Conservation (phyloP, 192 early-diverging fungal genomes). For the Podochytrium sp. region DNA sequence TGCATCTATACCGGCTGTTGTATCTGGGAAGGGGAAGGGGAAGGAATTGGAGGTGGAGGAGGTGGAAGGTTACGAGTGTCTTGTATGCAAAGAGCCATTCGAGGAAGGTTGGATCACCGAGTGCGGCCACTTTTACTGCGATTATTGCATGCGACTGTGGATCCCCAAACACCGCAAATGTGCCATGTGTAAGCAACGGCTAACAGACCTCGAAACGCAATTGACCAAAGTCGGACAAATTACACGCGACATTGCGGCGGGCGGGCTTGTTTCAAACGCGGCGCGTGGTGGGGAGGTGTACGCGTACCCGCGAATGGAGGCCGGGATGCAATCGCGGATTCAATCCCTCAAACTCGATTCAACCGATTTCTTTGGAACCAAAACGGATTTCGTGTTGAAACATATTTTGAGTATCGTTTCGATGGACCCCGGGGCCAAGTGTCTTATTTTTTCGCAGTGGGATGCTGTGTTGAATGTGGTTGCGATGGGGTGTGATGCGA, state of each 20-base stretch:
- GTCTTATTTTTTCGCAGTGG: conserved; percentile 61
- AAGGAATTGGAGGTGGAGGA: background rate
- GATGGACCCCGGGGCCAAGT: conserved; percentile 41
- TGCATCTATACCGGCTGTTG: background rate
- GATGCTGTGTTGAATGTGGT: conserved; percentile 52
- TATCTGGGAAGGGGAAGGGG: background rate
- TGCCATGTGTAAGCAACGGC: conserved; percentile 44
- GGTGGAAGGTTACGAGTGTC: conserved; percentile 30
- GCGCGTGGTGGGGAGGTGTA: background rate
- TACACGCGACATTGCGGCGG: background rate
- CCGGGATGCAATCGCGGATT: background rate
- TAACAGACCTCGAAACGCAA: conserved; percentile 2
- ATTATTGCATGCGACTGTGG: conserved; percentile 42
- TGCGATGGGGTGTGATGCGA: conserved; percentile 33
- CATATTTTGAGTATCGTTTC: conserved; percentile 44
- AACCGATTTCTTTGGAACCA: conserved; percentile 51
- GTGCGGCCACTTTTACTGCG: conserved; percentile 53
- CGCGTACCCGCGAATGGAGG: background rate
- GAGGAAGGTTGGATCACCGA: conserved; percentile 40
- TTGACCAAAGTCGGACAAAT: background rate
- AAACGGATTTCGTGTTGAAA: conserved; percentile 51
- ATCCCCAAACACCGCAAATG: conserved; percentile 43
- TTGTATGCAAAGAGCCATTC: conserved; percentile 34
- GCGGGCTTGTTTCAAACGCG: background rate
- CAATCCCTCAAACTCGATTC: conserved; percentile 21